phyloP scores from a whole-genome alignment of 768 basidiomycete species.

The Serendipita sp. region DNA sequence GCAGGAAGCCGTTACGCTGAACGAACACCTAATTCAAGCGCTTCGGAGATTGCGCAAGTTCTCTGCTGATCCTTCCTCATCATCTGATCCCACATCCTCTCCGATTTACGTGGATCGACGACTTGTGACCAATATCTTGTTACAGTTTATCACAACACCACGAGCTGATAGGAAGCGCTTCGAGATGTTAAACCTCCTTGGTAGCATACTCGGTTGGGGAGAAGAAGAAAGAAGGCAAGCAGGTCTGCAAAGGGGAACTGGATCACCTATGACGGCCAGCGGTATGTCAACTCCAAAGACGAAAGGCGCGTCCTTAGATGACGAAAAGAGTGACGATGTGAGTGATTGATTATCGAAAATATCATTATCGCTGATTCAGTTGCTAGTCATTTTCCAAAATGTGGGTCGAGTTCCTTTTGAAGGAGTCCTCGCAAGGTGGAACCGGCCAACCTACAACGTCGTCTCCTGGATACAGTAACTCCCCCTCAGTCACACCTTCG shows the following conservation, averaged over 20 bases:
- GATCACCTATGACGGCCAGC: conserved; percentile 6
- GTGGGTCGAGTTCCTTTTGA: conserved; percentile 96
- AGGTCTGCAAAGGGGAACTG: conserved; percentile 49
- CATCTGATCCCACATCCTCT: neutral
- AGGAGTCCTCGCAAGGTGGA: conserved; percentile 54
- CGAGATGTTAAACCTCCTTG: conserved; percentile 83
- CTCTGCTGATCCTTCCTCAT: conserved; percentile 32
- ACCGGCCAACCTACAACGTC: conserved; percentile 12
- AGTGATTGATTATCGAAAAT: conserved; percentile 10
- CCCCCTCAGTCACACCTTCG: neutral
- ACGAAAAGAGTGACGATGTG: conserved; percentile 72
- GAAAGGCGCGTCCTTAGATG: conserved; percentile 32
- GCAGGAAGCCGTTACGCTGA: conserved; percentile 94
- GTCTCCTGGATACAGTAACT: neutral
- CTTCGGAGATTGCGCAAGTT: conserved; percentile 82
- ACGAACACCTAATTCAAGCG: conserved; percentile 95
- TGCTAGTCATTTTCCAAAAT: conserved; percentile 85
- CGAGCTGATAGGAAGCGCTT: conserved; percentile 89
- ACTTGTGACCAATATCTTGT: conserved; percentile 83
- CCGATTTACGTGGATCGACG: conserved; percentile 27
- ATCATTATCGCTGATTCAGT: conserved; percentile 8
- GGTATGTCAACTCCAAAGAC: conserved; percentile 13
- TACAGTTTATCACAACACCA: conserved; percentile 79
- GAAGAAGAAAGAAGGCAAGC: conserved; percentile 86
- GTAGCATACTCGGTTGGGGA: conserved; percentile 83